Conservation (phyloP, 2,329 filamentous ascomycete species). For the Fusarium decemcellulare region DNA sequence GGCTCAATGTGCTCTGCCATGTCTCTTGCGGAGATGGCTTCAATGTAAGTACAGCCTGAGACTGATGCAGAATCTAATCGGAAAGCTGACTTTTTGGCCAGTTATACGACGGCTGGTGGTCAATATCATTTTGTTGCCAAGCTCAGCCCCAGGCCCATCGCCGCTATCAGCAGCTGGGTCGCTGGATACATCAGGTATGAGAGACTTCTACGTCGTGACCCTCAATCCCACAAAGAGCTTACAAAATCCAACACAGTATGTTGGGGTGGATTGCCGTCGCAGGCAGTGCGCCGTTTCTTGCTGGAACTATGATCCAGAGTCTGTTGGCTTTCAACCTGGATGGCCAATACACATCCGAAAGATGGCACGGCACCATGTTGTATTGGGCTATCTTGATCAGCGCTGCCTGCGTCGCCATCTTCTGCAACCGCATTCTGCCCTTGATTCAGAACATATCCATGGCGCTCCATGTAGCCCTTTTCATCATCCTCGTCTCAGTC, state of each 20-base stretch:
- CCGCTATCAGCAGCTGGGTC: conserved; percentile 27
- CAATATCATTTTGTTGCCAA: conserved; percentile 38
- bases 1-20: conserved; percentile 36
- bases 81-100: not conserved
- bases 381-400: conserved; percentile 30
- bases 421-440: conserved; percentile 27
- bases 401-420: conserved; percentile 12
- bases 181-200: conserved; percentile 29
- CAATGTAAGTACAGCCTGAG: conserved; percentile 4
- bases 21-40: conserved; percentile 38
- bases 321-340: conserved; percentile 33
- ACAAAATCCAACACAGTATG: not conserved
- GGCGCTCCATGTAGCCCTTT: conserved; percentile 21
- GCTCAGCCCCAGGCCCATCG: not conserved
- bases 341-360: conserved; percentile 28
- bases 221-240: not conserved
- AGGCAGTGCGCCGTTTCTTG: conserved; percentile 35
- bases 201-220: too few species aligned
- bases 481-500: conserved; percentile 24
- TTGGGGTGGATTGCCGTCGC: conserved; percentile 33
- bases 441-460: conserved; percentile 32
- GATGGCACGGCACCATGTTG: conserved; percentile 37
- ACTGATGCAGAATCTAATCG: not conserved
- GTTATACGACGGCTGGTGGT: conserved; percentile 30
- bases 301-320: conserved; percentile 34